Percentiles rank a stretch among this genome's conserved stretches.
Conservation (phyloP, 2,329 filamentous ascomycete species). For the Aspergillus ibericus region DNA sequence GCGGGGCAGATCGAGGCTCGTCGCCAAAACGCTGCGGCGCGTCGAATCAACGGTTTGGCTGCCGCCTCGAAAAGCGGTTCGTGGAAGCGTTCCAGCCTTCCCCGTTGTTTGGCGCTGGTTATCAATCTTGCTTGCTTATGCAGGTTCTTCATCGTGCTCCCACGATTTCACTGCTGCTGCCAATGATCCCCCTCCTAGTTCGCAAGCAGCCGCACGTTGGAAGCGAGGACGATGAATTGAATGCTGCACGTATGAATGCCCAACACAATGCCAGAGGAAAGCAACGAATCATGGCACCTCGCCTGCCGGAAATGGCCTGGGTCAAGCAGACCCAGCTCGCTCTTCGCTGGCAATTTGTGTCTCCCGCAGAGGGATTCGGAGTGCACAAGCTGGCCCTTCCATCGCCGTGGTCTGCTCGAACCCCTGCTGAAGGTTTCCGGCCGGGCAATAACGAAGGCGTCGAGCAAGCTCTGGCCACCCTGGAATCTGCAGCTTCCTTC, state of each 20-base stretch:
- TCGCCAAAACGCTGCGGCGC: conserved; percentile 11
- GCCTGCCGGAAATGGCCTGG: conserved; percentile 12
- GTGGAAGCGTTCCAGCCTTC: conserved; percentile 15
- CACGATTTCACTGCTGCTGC: not conserved
- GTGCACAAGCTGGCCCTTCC: conserved; percentile 1
- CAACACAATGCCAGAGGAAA: conserved; percentile 36
- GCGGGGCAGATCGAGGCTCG: conserved; percentile 27
- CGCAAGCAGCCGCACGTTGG: conserved; percentile 21
- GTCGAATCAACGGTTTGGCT: conserved; percentile 17
- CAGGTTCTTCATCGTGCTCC: conserved; percentile 14
- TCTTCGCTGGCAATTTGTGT: conserved; percentile 28
- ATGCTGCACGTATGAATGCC: conserved; percentile 42
- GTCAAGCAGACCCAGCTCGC: conserved; percentile 15
- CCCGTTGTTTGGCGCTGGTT: conserved; percentile 15
- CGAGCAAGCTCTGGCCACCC: conserved; percentile 13
- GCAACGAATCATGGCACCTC: conserved; percentile 34
- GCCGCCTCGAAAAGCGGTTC: conserved; percentile 8
- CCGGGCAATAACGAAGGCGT: not conserved
- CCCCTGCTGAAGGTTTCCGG: conserved; percentile 4
- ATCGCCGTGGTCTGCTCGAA: not conserved
- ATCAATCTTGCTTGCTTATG: conserved; percentile 18
- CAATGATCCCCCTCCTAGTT: conserved; percentile 4
- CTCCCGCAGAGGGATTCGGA: conserved; percentile 21
- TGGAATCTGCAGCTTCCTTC: conserved; percentile 15
- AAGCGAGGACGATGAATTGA: conserved; percentile 16